phyloP scores from a whole-genome alignment of 345 rosid genomes.

The Hirschfeldia incana region DNA sequence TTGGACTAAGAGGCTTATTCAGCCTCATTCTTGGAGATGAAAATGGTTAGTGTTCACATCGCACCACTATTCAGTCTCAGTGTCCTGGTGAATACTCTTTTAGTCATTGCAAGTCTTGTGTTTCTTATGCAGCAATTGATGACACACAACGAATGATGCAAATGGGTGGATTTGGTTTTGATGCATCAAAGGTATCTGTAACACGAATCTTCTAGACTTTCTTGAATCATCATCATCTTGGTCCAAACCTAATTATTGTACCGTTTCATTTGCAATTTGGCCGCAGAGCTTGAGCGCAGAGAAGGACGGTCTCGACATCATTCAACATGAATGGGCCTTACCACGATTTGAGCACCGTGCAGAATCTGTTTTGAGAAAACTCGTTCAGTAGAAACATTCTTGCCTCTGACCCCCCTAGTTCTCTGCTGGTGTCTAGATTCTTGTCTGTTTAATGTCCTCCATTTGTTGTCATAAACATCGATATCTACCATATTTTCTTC shows the following conservation, averaged over 20 bases:
- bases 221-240: background rate
- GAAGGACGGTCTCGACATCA: constrained; percentile 72
- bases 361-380: constrained; percentile 71
- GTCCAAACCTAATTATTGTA: constrained; percentile 15
- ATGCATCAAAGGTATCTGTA: constrained; percentile 70
- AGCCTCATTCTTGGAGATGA: constrained; percentile 97
- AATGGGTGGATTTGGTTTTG: constrained; percentile 96
- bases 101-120: constrained; percentile 9
- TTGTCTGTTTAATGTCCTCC: background rate
- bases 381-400: constrained; percentile 43
- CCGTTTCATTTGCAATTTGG: constrained; percentile 5
- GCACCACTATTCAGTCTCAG: background rate
- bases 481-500: constrained; percentile 1
- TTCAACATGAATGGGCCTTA: constrained; percentile 72
- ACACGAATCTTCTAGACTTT: background rate
- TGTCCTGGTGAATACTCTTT: background rate
- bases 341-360: constrained; percentile 89
- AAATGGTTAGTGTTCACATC: constrained; percentile 69
- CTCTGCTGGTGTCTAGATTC: constrained; percentile 3
- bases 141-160: constrained; percentile 98
- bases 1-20: constrained; percentile 94
- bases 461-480: constrained; percentile 9
- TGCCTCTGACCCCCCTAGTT: background rate
- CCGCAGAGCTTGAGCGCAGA: constrained; percentile 81
- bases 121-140: constrained; percentile 65